A percentile compares a stretch with the other conserved stretches of the same genome.
These are phyloP conservation scores for Garcia nutans DNA, from an alignment of 345 rosid species.

Conservation along the genomic window DNA sequence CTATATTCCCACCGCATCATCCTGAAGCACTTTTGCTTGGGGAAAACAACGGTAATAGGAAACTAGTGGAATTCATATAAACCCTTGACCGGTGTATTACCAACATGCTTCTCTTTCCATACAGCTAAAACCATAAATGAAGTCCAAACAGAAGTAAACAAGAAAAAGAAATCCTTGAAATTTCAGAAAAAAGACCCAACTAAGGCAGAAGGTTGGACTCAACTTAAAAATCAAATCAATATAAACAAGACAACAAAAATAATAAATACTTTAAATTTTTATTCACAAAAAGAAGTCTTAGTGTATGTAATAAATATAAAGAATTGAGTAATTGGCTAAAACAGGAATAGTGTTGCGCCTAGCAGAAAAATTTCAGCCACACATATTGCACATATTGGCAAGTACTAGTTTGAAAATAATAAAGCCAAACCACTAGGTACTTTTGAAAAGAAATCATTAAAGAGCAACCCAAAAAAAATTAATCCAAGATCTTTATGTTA, in stretches of 20 bases:
- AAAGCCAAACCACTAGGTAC: background rate
- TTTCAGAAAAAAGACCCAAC: background rate
- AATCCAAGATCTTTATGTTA: background rate
- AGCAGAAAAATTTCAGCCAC: background rate
- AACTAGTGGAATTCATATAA: background rate
- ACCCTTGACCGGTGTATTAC: background rate
- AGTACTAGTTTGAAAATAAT: conserved; percentile 1
- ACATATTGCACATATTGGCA: background rate
- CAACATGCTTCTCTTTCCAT: background rate
- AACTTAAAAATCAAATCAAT: background rate
- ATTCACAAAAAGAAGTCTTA: background rate
- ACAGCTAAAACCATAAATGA: conserved; percentile 1
- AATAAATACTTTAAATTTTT: background rate
- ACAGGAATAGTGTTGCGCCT: background rate
- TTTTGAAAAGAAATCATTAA: background rate
- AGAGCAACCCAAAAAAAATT: background rate
- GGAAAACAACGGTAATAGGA: background rate
- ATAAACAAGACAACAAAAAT: background rate
- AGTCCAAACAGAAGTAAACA: background rate
- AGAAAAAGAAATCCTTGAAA: background rate
- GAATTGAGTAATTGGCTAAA: background rate
- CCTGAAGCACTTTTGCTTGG: background rate
- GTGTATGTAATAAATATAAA: background rate
- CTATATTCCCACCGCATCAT: background rate
- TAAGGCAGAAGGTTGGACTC: background rate